phyloP scores from a whole-genome alignment of 2,329 filamentous ascomycete genomes.

The Colletotrichum sojae region DNA sequence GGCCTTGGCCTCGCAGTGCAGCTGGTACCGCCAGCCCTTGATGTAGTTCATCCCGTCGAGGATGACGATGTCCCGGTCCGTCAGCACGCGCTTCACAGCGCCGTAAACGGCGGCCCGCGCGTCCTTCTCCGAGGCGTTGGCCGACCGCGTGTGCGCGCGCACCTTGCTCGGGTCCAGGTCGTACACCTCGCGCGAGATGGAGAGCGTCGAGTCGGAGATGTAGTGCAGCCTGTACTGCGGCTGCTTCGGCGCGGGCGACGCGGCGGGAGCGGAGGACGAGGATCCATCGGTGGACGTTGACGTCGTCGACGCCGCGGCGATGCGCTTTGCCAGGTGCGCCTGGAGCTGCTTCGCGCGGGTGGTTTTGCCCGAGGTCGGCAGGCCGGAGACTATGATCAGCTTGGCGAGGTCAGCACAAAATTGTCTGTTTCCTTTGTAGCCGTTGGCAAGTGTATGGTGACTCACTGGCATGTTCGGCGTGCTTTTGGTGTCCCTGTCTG shows the following conservation, averaged over 20 bases:
- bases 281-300: slow-evolving; percentile 42
- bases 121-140: slow-evolving; percentile 84
- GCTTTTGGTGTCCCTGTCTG: background rate
- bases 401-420: slow-evolving; percentile 52
- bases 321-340: slow-evolving; percentile 72
- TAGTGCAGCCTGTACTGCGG: slow-evolving; percentile 77
- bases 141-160: slow-evolving; percentile 74
- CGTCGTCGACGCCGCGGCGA: slow-evolving; percentile 54
- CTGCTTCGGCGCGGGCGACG: background rate
- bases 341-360: slow-evolving; percentile 77
- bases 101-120: slow-evolving; percentile 82
- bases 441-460: too few species aligned
- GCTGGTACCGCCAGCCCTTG: slow-evolving; percentile 90
- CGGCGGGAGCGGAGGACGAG: background rate
- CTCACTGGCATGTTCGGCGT: slow-evolving; percentile 35
- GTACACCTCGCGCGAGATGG: slow-evolving; percentile 80
- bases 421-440: too few species aligned
- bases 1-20: slow-evolving; percentile 88
- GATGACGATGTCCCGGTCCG: slow-evolving; percentile 81
- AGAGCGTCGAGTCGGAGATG: slow-evolving; percentile 80
- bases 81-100: slow-evolving; percentile 83
- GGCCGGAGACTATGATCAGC: slow-evolving; percentile 77
- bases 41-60: slow-evolving; percentile 89
- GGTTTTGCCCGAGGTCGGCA: slow-evolving; percentile 79
- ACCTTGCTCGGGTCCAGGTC: slow-evolving; percentile 69